Percentiles rank a stretch among this genome's conserved stretches.
Evolutionary conservation across 1,139 yeast genomes (phyloP).

Genomic region (Candida sp.): DNA sequence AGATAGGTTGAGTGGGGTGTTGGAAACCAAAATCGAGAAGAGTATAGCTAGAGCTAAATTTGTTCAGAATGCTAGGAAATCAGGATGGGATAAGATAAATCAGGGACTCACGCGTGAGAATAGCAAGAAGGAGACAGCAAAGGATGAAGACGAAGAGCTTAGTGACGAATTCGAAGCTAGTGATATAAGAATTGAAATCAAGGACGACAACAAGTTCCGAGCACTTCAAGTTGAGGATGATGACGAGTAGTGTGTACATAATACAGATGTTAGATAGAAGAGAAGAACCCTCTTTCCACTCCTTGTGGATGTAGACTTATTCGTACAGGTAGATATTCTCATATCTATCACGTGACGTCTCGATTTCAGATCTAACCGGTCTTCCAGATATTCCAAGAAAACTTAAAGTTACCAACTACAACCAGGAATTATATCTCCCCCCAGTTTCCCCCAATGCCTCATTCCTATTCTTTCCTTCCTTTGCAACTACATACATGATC

Average conservation of each 20-base stretch:
- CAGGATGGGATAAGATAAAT: slow-evolving; percentile 77
- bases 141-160: slow-evolving; percentile 2
- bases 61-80: slow-evolving; percentile 64
- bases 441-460: too few relatives aligned
- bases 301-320: background rate
- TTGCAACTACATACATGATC: too few relatives aligned
- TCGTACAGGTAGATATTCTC: too few relatives aligned
- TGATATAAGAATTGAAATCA: background rate
- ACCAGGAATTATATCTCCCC: too few relatives aligned
- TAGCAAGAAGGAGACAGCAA: slow-evolving; percentile 13
- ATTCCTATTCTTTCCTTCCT: too few relatives aligned
- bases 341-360: too few relatives aligned
- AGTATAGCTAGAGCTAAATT: slow-evolving; percentile 66
- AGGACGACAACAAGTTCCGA: background rate
- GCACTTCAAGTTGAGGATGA: slow-evolving; percentile 2
- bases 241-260: background rate
- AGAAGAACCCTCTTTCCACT: too few relatives aligned
- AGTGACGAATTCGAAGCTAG: slow-evolving; percentile 23
- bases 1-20: slow-evolving; percentile 55
- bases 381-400: too few relatives aligned
- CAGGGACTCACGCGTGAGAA: slow-evolving; percentile 41
- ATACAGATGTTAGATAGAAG: too few relatives aligned
- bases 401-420: too few relatives aligned
- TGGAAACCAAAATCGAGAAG: slow-evolving; percentile 64
- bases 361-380: too few relatives aligned